Evolutionary conservation across 164 flowering plant genomes (phyloP).

Genomic region (Platanus orientalis): DNA sequence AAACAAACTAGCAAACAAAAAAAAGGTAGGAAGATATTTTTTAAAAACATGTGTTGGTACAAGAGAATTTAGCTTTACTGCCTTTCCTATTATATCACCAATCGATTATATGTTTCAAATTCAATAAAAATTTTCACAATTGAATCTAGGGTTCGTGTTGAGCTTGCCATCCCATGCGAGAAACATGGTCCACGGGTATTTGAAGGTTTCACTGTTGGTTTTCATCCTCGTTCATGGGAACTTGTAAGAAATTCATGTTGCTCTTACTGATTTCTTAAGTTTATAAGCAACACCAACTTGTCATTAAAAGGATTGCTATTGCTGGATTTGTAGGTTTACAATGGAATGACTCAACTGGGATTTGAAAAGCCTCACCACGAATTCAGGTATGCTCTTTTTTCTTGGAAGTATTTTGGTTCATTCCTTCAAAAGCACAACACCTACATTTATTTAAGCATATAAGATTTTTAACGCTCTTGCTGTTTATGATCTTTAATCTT

Average conservation of each 20-base stretch:
- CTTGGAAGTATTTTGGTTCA: slow-evolving; percentile 1
- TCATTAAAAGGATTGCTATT: slow-evolving; percentile 1
- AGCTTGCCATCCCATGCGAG: slow-evolving; percentile 84
- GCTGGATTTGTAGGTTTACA: slow-evolving; percentile 56
- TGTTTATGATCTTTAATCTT: too few species aligned
- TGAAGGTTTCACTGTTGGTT: slow-evolving; percentile 93
- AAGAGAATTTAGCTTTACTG: too few species aligned
- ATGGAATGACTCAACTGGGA: slow-evolving; percentile 89
- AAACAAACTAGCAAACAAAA: too few species aligned
- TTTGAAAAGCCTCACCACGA: slow-evolving; percentile 60
- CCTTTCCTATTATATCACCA: not conserved
- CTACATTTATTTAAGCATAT: not conserved
- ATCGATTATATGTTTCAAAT: slow-evolving; percentile 1
- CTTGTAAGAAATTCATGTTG: slow-evolving; percentile 46
- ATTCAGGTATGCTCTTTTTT: slow-evolving; percentile 49
- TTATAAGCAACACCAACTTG: not conserved
- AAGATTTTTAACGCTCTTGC: too few species aligned
- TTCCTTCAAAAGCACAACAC: not conserved
- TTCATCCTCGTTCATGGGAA: slow-evolving; percentile 95
- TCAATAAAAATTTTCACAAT: slow-evolving; percentile 3
- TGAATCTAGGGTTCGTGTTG: slow-evolving; percentile 55
- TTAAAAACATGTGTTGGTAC: too few species aligned
- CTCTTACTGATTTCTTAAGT: slow-evolving; percentile 1
- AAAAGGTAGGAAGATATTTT: too few species aligned
- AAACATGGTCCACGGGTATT: slow-evolving; percentile 71